Percentiles rank a stretch among this genome's conserved stretches.
Evolutionary conservation across 2,329 filamentous ascomycete species (phyloP).

Genomic region (Claviceps sp.): DNA sequence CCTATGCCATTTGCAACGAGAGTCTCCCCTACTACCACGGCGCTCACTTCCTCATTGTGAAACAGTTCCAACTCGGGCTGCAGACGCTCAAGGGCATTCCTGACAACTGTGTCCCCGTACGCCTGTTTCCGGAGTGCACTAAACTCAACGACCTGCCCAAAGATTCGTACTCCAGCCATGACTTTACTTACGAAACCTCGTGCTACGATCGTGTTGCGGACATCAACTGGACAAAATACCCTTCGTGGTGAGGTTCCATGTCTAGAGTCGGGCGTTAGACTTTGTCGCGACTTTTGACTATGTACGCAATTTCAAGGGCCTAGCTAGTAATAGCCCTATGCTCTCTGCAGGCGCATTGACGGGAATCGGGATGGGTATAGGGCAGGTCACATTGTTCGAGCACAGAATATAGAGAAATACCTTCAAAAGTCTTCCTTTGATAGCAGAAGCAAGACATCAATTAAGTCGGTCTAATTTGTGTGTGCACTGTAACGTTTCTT

Average conservation of each 20-base stretch:
- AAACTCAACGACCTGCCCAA: constrained; percentile 21
- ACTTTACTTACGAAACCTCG: constrained; percentile 21
- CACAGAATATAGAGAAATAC: too few species aligned
- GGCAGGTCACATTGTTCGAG: too few species aligned
- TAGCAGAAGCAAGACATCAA: too few species aligned
- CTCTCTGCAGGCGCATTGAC: too few species aligned
- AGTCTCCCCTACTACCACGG: constrained; percentile 26
- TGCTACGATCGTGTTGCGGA: constrained; percentile 27
- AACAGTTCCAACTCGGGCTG: constrained; percentile 18
- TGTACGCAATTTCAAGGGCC: too few species aligned
- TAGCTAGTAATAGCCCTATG: too few species aligned
- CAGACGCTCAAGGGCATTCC: constrained; percentile 14
- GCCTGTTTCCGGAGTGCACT: constrained; percentile 30
- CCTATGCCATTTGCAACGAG: constrained; percentile 29
- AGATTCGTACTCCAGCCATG: constrained; percentile 24
- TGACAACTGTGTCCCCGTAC: constrained; percentile 27
- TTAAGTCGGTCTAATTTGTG: too few species aligned
- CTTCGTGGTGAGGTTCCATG: constrained; percentile 5
- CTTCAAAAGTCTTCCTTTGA: too few species aligned
- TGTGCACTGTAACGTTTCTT: too few species aligned
- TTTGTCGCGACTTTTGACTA: not conserved
- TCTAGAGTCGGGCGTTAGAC: not conserved
- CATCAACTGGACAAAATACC: constrained; percentile 15
- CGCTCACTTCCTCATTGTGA: constrained; percentile 23
- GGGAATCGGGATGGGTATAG: too few species aligned